phyloP scores from a whole-genome alignment of 1,139 yeast genomes.

The Yarrowia galli region DNA sequence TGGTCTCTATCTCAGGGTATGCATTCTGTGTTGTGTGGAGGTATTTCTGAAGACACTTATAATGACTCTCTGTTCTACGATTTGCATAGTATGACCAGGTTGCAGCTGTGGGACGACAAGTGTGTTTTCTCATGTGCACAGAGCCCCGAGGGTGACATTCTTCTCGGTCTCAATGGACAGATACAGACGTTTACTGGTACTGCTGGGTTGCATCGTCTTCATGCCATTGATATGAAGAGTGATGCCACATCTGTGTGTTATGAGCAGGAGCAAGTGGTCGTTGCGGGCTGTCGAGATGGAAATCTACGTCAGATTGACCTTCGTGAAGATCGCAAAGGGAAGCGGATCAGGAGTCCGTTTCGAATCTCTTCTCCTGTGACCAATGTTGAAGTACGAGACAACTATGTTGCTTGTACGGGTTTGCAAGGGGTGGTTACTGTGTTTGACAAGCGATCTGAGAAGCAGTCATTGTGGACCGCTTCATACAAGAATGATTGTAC shows the following conservation, averaged over 20 bases:
- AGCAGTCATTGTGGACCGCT: constrained; percentile 11
- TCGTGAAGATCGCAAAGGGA: neutral
- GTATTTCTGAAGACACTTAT: constrained; percentile 22
- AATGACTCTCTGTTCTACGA: constrained; percentile 14
- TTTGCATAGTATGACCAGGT: constrained; percentile 11
- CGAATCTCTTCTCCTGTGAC: constrained; percentile 10
- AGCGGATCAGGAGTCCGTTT: neutral
- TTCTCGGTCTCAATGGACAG: constrained; percentile 16
- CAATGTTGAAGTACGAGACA: neutral
- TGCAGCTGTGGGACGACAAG: constrained; percentile 25
- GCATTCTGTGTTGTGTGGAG: constrained; percentile 24
- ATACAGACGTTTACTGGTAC: constrained; percentile 8
- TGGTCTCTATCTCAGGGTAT: constrained; percentile 9
- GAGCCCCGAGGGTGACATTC: constrained; percentile 1
- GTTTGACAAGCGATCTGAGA: constrained; percentile 3
- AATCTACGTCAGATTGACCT: constrained; percentile 10
- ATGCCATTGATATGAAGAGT: constrained; percentile 17
- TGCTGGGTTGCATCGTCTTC: constrained; percentile 14
- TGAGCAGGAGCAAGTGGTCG: constrained; percentile 1
- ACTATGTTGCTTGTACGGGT: constrained; percentile 1
- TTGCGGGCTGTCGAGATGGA: constrained; percentile 27
- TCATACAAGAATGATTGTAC: constrained; percentile 16
- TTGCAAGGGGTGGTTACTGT: constrained; percentile 1
- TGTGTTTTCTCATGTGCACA: constrained; percentile 27
- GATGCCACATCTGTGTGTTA: constrained; percentile 28